Percentiles rank a stretch among this genome's conserved stretches.
These are phyloP conservation scores for Clarireedia monteithiana DNA, from an alignment of 2,329 filamentous ascomycete genomes.

Conservation along the genomic window DNA sequence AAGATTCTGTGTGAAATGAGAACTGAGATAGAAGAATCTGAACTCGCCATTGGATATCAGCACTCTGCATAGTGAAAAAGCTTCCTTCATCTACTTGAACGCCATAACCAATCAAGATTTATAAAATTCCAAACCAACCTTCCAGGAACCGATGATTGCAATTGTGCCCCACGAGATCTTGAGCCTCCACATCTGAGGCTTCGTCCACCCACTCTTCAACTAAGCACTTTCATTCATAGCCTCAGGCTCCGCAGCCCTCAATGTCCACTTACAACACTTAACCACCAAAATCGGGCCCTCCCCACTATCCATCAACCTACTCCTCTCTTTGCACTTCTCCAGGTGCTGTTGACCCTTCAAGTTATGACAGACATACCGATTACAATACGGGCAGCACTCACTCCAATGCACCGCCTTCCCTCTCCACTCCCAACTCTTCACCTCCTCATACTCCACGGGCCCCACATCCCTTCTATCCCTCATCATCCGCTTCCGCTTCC, in stretches of 20 bases:
- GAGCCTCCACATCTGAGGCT: background rate
- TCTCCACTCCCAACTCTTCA: background rate
- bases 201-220: background rate
- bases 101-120: no score
- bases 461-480: background rate
- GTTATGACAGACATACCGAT: background rate
- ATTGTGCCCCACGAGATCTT: no score
- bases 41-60: no score
- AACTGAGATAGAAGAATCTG: no score
- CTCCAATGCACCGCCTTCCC: background rate
- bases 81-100: no score
- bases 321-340: background rate
- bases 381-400: background rate
- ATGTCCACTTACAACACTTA: background rate
- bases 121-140: no score
- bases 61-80: no score
- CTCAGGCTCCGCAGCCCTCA: background rate
- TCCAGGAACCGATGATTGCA: no score
- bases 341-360: no score
- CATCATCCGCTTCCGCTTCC: background rate
- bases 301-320: background rate
- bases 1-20: no score
- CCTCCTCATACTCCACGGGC: background rate
- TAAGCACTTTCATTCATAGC: background rate
- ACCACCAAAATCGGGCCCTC: slow-evolving; percentile 3